These are phyloP conservation scores for Taphrina communis DNA, from an alignment of 1,139 yeast genomes.

Conservation along the genomic window DNA sequence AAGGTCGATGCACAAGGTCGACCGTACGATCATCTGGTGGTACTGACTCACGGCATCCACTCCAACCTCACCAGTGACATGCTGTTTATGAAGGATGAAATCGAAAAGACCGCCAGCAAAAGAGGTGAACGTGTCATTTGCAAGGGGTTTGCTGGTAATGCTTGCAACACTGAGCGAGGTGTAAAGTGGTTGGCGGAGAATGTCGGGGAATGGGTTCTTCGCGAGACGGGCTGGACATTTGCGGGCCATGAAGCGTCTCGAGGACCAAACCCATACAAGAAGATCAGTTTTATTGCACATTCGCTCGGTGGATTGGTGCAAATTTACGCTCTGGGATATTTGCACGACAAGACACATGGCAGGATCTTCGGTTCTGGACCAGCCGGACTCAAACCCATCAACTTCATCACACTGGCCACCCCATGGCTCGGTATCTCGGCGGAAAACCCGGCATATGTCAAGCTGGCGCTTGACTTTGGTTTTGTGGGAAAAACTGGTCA, in stretches of 20 bases:
- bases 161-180: slow-evolving; percentile 89
- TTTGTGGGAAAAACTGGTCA: slow-evolving; percentile 93
- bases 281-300: slow-evolving; percentile 87
- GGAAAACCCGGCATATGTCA: slow-evolving; percentile 87
- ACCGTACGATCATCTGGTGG: slow-evolving; percentile 62
- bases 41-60: slow-evolving; percentile 89
- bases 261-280: slow-evolving; percentile 52
- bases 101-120: slow-evolving; percentile 60
- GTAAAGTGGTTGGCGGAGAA: slow-evolving; percentile 82
- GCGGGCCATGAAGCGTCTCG: slow-evolving; percentile 13
- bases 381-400: slow-evolving; percentile 67
- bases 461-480: slow-evolving; percentile 83
- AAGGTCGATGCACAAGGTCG: slow-evolving; percentile 75
- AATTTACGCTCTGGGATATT: slow-evolving; percentile 86
- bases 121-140: slow-evolving; percentile 71
- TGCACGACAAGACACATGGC: slow-evolving; percentile 56
- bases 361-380: slow-evolving; percentile 58
- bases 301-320: slow-evolving; percentile 92
- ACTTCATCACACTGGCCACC: slow-evolving; percentile 82
- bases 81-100: slow-evolving; percentile 80
- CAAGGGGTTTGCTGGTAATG: slow-evolving; percentile 81
- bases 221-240: slow-evolving; percentile 42
- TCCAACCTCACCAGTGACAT: slow-evolving; percentile 88
- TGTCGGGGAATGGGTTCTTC: slow-evolving; percentile 64
- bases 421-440: slow-evolving; percentile 85